Conservation (phyloP, 129 eudicot species). For the Mikania micrantha region DNA sequence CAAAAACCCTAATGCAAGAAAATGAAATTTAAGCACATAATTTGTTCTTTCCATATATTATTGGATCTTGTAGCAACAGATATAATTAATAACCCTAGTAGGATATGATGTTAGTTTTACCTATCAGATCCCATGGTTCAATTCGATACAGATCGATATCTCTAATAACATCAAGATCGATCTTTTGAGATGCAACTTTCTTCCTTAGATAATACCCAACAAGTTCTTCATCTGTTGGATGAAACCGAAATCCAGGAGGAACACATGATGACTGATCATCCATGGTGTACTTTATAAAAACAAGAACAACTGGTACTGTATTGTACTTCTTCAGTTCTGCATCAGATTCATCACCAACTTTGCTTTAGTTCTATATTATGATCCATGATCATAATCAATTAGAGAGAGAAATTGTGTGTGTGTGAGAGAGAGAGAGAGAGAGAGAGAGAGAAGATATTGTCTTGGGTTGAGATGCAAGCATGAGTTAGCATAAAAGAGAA, state of each 20-base stretch:
- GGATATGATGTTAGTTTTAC: conserved; percentile 24
- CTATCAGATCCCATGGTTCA: conserved; percentile 90
- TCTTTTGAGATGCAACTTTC: conserved; percentile 76
- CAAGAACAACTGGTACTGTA: neutral
- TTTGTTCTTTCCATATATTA: neutral
- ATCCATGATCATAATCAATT: conserved; percentile 29
- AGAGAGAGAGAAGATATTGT: neutral
- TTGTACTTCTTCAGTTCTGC: conserved; percentile 32
- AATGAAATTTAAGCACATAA: conserved; percentile 1
- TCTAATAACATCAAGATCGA: conserved; percentile 79
- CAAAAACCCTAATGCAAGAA: conserved; percentile 14
- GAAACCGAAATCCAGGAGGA: conserved; percentile 84
- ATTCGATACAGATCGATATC: conserved; percentile 79
- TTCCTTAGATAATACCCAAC: conserved; percentile 81
- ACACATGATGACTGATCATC: conserved; percentile 67
- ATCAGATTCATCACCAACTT: conserved; percentile 45
- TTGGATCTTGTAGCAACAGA: conserved; percentile 15
- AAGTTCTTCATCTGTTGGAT: conserved; percentile 81
- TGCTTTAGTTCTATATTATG: conserved; percentile 21
- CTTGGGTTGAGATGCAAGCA: conserved; percentile 25
- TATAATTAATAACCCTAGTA: conserved; percentile 1
- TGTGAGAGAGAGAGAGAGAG: neutral
- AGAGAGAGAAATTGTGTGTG: neutral
- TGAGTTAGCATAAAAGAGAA: conserved; percentile 18
- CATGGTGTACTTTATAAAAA: conserved; percentile 41